Evolutionary conservation across 305 asterid genomes (phyloP), one percentile per base, ranked within the genome.

Genomic region (Fraxinus sp.): DNA sequence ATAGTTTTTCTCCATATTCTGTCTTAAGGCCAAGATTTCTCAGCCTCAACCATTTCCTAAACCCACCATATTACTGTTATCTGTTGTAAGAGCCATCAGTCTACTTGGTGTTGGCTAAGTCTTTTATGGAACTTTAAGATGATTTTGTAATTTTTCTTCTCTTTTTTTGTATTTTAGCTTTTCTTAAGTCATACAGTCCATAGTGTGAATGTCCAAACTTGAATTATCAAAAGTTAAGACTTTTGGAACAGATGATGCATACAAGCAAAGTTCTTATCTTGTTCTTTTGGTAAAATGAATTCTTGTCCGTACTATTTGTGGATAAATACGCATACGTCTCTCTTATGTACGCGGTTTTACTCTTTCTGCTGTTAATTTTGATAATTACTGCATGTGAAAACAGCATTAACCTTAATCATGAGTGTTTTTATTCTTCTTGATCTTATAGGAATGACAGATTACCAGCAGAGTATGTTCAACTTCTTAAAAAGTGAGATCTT

Each of bases 151-250:
- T 80, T 81, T 80, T 55, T 78, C 57, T 52, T 72, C 26, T 36
- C 49, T 76, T 7, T 33, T 79, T 76, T 77, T 66, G 39, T 18
- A n/a, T 74, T 76, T 74, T 49, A 77, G 62, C 49, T 57, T 89
- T 14, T 83, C 46, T 81, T 18, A 81, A 85, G 87, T 85, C 85
- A 90, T 90, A 88, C 88, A 79, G 81, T 35, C 59, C 86, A 83
- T 77, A 85, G 90, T 86, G 93, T 88, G 94, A 90, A 88, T 86
- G 87, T 86, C 84, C 85, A 87, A 84, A 76, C 81, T 71, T 66
- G 80, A 78, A 84, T 84, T 39, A 72, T 85, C 80, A 81, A 16
- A 80, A 44, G 55, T 16, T 5, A 79, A 84, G 32, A 35, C 77
- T 82, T 86, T 33, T 89, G 90, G 89, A 86, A 84, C 86, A 80